A percentile compares a stretch with the other conserved stretches of the same genome.
Evolutionary conservation across 768 basidiomycete species (phyloP).

Genomic region (Trametes cubensis): DNA sequence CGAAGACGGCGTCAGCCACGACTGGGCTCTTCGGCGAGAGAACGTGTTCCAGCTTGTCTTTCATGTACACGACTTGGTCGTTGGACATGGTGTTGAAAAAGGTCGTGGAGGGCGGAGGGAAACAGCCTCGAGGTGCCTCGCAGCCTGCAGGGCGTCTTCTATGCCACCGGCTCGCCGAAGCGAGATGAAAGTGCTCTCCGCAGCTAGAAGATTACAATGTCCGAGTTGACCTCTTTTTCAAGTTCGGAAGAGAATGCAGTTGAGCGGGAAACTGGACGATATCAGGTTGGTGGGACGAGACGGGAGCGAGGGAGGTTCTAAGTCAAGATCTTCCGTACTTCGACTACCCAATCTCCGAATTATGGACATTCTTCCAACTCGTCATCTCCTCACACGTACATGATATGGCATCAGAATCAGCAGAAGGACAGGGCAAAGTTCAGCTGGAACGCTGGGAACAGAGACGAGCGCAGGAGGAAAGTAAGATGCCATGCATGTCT

Average conservation of each 20-base stretch:
- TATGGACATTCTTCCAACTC: conserved; percentile 1
- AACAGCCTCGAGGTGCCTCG: neutral
- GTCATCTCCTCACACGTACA: conserved; percentile 1
- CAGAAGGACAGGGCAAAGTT: conserved; percentile 9
- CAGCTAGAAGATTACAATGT: neutral
- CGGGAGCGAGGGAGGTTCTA: neutral
- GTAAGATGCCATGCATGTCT: conserved; percentile 1
- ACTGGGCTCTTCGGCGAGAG: conserved; percentile 25
- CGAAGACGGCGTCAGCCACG: conserved; percentile 26
- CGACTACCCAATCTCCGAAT: neutral
- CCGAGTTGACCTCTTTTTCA: neutral
- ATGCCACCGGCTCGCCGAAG: conserved; percentile 15
- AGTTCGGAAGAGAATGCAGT: neutral
- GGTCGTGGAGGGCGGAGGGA: neutral
- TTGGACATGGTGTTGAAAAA: conserved; percentile 3
- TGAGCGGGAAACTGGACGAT: neutral
- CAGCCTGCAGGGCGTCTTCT: neutral
- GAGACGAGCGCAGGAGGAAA: neutral
- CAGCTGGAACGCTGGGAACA: conserved; percentile 6
- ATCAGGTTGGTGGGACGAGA: neutral
- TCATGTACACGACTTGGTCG: conserved; percentile 20
- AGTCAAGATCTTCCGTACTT: neutral
- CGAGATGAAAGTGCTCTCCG: conserved; percentile 4
- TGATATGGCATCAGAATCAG: conserved; percentile 18
- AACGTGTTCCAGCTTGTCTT: conserved; percentile 9